Evolutionary conservation across 2,329 filamentous ascomycete species (phyloP).

Genomic region (Alternaria rosae): DNA sequence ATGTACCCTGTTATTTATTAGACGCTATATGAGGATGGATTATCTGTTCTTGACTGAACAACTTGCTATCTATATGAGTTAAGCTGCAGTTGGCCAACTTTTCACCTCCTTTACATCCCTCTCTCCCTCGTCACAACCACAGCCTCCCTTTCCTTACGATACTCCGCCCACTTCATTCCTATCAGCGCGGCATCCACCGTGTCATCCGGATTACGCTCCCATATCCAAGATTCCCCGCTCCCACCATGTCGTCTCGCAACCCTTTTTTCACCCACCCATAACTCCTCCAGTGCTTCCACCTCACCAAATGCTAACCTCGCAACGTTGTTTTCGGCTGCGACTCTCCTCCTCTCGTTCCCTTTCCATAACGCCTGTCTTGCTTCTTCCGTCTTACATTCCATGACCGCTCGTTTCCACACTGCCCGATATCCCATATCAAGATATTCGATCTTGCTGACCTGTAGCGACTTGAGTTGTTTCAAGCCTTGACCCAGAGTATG

Average conservation of each 20-base stretch:
- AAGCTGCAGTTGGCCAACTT: not conserved
- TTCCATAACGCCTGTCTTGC: conserved; percentile 17
- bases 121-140: conserved; percentile 19
- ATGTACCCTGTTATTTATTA: not conserved
- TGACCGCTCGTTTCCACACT: conserved; percentile 23
- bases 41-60: not conserved
- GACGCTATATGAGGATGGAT: not conserved
- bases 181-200: not conserved
- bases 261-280: conserved; percentile 25
- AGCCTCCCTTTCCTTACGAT: conserved; percentile 17
- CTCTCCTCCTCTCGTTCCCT: conserved; percentile 19
- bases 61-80: not conserved
- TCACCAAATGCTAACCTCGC: conserved; percentile 19
- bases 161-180: conserved; percentile 15
- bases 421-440: conserved; percentile 25
- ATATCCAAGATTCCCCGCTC: conserved; percentile 17
- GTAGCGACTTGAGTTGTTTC: conserved; percentile 10
- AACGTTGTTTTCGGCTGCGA: conserved; percentile 24
- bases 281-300: conserved; percentile 14
- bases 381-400: conserved; percentile 17
- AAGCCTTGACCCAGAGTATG: conserved; percentile 9
- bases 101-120: not conserved
- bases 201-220: conserved; percentile 21
- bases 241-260: conserved; percentile 17
- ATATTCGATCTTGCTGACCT: conserved; percentile 18